Base-by-base conservation (phyloP, 768 basidiomycete genomes). In the Coprinopsis cinerea region DNA sequence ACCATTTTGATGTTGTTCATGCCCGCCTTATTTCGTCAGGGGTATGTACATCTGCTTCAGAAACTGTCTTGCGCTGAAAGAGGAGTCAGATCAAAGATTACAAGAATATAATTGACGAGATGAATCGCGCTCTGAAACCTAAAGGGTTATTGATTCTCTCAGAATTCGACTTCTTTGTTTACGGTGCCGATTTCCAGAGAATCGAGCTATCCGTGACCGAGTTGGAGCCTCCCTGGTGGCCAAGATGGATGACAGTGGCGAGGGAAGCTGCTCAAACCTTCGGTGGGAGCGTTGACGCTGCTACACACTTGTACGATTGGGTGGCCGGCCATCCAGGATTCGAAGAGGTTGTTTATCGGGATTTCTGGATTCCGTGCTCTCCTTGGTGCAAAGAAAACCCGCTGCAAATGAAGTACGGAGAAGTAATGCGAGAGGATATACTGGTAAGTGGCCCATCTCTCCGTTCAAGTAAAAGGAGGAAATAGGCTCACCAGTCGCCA, bases 1-100 rank as follows among this genome's bases (percentile, higher is more conserved):
- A 82, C 9, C 76, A 82, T 52, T 90, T 89, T 66, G 76, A 90
- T 57, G 82, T 84, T 14, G 84, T 85, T 0, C 87, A 89, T 59
- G 77, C 78, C 26, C 80, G 83, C 20, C 75, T 89, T 32, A 76
- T 90, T 50, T 75, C 82, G 2, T 79, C 85, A 20, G 88, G 88
- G 30, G 88, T 88, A 59, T 61, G 85, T 69, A 35, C n/a, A 54
- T 30, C 9, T 51, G 43, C 25, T 42, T 34, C 45, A 49, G 4
- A 40, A 28, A 34, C 17, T 56, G 36, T 51, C 17, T 14, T 13
- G 3, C 24, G 27, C 13, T 54, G 58, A 41, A 60, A 88, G 85
- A 81, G 54, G 55, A 48, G 6, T 36, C 48, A 83, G 83, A 83
- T 91, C 52, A 79, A 75, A 57, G 82, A 90, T 61, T 91, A 83